These are phyloP conservation scores for Helichrysum umbraculigerum DNA, from an alignment of 129 eudicot species.

Conservation along the genomic window DNA sequence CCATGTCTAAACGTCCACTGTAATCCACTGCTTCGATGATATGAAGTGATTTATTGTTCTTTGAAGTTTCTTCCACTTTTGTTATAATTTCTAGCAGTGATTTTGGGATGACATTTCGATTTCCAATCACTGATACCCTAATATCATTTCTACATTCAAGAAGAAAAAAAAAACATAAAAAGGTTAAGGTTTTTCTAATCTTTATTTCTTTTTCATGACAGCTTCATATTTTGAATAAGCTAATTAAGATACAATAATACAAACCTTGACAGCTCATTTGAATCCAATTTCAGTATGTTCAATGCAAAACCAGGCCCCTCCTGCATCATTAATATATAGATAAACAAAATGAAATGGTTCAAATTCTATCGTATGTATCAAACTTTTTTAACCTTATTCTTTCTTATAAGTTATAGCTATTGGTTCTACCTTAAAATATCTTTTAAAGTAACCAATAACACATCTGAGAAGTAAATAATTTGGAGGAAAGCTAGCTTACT, in stretches of 20 bases:
- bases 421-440: no score
- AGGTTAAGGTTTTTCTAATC: neutral
- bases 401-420: no score
- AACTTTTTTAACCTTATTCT: no score
- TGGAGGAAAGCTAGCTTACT: neutral
- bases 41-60: slow-evolving; percentile 10
- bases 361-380: no score
- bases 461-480: neutral
- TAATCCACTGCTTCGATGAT: slow-evolving; percentile 19
- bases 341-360: no score
- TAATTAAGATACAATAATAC: neutral
- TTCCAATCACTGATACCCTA: slow-evolving; percentile 18
- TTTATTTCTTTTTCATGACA: neutral
- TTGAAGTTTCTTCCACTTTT: slow-evolving; percentile 13
- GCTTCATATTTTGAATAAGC: neutral
- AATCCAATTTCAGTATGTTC: neutral
- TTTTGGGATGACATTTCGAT: neutral
- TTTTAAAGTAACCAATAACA: neutral
- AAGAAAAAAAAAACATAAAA: neutral
- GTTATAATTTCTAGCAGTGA: slow-evolving; percentile 14
- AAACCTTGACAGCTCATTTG: slow-evolving; percentile 20
- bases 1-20: slow-evolving; percentile 12
- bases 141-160: slow-evolving; percentile 13
- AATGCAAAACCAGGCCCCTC: slow-evolving; percentile 4
- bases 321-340: neutral